phyloP scores from a whole-genome alignment of 78 protist genomes.

The Creolimax fragrantissima region DNA sequence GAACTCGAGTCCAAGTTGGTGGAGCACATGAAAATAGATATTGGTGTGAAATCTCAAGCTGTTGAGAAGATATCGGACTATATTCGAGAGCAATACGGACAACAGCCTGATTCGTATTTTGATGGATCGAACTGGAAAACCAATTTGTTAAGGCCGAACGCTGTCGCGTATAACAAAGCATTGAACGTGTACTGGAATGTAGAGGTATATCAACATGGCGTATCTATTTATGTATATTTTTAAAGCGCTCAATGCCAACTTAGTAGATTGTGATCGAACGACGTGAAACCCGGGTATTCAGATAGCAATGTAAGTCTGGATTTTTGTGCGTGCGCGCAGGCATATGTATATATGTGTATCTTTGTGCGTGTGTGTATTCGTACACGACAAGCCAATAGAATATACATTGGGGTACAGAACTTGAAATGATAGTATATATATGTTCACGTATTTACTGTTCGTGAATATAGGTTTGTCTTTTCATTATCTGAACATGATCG shows the following conservation, averaged over 20 bases:
- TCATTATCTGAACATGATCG: background rate
- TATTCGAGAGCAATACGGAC: background rate
- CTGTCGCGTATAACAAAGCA: background rate
- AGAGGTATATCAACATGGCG: background rate
- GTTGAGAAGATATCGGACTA: background rate
- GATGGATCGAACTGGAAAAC: background rate
- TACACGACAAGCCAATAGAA: background rate
- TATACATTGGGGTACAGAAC: background rate
- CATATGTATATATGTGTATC: background rate
- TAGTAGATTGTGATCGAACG: background rate
- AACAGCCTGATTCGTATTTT: background rate
- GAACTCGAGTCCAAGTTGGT: background rate
- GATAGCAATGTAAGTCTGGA: background rate
- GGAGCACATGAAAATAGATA: background rate
- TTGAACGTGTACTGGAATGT: background rate
- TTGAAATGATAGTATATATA: background rate
- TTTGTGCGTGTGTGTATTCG: background rate
- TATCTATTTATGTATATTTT: background rate
- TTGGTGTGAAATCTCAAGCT: background rate
- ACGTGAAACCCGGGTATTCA: background rate
- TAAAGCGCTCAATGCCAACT: background rate
- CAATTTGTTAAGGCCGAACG: background rate
- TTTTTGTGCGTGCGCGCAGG: background rate
- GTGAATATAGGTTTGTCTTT: background rate
- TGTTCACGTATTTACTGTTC: background rate